A percentile compares a stretch with the other conserved stretches of the same genome.
Conservation (phyloP, 768 basidiomycete species). For the Suillus alpinus region DNA sequence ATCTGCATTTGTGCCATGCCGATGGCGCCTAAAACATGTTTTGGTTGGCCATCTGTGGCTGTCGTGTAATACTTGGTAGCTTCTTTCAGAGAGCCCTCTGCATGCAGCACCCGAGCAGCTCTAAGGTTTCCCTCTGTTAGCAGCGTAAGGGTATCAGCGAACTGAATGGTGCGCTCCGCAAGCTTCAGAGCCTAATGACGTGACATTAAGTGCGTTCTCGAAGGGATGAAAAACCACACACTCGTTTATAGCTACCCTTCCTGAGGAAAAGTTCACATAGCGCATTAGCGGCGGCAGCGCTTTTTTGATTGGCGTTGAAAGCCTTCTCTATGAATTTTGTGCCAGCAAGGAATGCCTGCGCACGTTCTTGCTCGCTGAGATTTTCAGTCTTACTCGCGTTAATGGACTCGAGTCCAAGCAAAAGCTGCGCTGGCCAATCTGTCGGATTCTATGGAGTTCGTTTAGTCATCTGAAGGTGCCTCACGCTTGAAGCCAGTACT, state of each 20-base stretch:
- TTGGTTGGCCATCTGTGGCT: conserved; percentile 67
- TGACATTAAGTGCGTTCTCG: not conserved
- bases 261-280: conserved; percentile 76
- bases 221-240: conserved; percentile 25
- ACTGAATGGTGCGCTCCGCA: conserved; percentile 92
- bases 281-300: conserved; percentile 80
- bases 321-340: conserved; percentile 72
- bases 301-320: conserved; percentile 72
- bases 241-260: conserved; percentile 63
- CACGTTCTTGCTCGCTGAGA: conserved; percentile 61
- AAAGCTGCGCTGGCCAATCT: conserved; percentile 75
- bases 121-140: conserved; percentile 85
- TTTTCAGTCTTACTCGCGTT: conserved; percentile 79
- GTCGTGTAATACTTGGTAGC: conserved; percentile 70
- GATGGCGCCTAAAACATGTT: conserved; percentile 75
- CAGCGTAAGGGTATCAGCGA: conserved; percentile 82
- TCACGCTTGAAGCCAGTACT: conserved; percentile 25
- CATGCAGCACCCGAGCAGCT: conserved; percentile 78
- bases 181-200: conserved; percentile 75
- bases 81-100: conserved; percentile 58
- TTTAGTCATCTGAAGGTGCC: not conserved
- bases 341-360: conserved; percentile 57
- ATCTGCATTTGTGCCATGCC: conserved; percentile 88
- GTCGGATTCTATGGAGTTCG: conserved; percentile 56
- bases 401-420: conserved; percentile 83